phyloP scores from a whole-genome alignment of 1,284 basidiomycete genomes.

The Apiotrichum mycotoxinovorans region DNA sequence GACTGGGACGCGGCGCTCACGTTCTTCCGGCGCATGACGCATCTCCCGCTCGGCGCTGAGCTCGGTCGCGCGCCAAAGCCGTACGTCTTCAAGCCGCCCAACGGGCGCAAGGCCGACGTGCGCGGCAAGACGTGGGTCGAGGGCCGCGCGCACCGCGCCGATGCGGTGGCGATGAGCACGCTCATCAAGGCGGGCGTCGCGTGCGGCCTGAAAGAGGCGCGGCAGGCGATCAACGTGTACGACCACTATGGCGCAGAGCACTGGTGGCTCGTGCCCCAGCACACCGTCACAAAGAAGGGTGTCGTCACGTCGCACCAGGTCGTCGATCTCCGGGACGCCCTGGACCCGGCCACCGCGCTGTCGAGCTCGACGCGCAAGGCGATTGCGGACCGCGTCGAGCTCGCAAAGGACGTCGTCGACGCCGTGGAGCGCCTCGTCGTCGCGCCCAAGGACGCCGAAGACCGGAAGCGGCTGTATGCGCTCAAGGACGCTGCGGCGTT shows the following conservation, averaged over 20 bases:
- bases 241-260: conserved; percentile 8
- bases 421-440: conserved; percentile 6
- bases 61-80: not conserved
- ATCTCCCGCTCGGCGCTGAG: conserved; percentile 24
- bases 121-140: conserved; percentile 19
- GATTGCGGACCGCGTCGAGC: conserved; percentile 7
- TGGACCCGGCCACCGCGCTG: not conserved
- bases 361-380: not conserved
- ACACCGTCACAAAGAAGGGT: not conserved
- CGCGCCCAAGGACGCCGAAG: not conserved
- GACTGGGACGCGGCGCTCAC: conserved; percentile 34
- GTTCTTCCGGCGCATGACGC: conserved; percentile 31
- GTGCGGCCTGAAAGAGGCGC: conserved; percentile 18
- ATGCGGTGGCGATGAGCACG: conserved; percentile 22
- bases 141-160: conserved; percentile 10
- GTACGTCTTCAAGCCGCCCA: conserved; percentile 20
- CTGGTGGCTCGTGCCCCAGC: conserved; percentile 2
- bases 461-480: not conserved
- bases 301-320: too few species aligned
- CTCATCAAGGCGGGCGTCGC: conserved; percentile 31
- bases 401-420: conserved; percentile 9
- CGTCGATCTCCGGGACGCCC: not conserved
- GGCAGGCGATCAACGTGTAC: conserved; percentile 20
- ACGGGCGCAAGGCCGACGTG: conserved; percentile 18
- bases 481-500: not conserved